phyloP scores from a whole-genome alignment of 2,329 filamentous ascomycete genomes.

The Aspergillus fructus region DNA sequence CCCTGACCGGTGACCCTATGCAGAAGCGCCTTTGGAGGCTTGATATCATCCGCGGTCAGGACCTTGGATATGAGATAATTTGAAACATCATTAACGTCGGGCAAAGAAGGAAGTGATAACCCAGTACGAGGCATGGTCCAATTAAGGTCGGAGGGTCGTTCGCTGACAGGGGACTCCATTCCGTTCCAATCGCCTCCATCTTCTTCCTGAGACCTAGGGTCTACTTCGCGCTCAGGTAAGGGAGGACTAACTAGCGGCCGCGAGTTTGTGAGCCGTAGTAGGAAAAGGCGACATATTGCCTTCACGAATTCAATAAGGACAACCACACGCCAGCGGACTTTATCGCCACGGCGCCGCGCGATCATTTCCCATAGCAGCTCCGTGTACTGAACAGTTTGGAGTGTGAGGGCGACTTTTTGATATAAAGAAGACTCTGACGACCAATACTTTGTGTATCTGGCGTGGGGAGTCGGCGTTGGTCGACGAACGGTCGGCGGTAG shows the following conservation, averaged over 20 bases:
- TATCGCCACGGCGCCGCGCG: constrained; percentile 79
- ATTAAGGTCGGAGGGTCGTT: constrained; percentile 49
- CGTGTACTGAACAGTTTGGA: constrained; percentile 92
- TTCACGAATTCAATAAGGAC: constrained; percentile 84
- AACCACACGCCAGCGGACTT: constrained; percentile 79
- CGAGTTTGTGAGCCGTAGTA: constrained; percentile 79
- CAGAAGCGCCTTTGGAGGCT: constrained; percentile 82
- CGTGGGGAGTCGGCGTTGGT: constrained; percentile 57
- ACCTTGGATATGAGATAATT: constrained; percentile 86
- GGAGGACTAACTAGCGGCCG: constrained; percentile 79
- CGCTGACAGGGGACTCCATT: constrained; percentile 44
- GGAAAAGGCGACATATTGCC: constrained; percentile 75
- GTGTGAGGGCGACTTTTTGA: constrained; percentile 72
- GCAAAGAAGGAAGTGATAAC: constrained; percentile 77
- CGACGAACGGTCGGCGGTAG: constrained; percentile 53
- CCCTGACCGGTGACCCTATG: constrained; percentile 71
- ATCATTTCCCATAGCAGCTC: constrained; percentile 98
- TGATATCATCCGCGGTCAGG: constrained; percentile 93
- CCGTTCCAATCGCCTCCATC: constrained; percentile 47
- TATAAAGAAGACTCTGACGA: constrained; percentile 67
- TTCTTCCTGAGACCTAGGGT: constrained; percentile 60
- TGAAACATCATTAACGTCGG: constrained; percentile 77
- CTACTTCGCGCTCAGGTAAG: constrained; percentile 79
- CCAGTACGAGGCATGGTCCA: constrained; percentile 97
- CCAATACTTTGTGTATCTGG: constrained; percentile 65